Percentiles rank a stretch among this genome's conserved stretches.
phyloP scores from a whole-genome alignment of 108 stramenopile species.

The Phaeodactylum tricornutum region DNA sequence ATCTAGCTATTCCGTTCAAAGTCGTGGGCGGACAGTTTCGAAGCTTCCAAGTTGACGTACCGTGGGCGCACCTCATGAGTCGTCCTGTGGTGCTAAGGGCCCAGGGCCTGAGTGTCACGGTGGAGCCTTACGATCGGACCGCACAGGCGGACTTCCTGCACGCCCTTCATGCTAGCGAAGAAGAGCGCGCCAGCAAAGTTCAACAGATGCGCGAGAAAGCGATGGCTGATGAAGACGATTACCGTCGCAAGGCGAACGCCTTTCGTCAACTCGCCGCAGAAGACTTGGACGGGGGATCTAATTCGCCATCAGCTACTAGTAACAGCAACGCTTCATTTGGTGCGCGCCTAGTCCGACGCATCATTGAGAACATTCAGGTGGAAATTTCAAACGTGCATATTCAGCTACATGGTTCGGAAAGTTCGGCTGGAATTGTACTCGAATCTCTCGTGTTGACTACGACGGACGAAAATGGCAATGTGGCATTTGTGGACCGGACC shows the following conservation, averaged over 20 bases:
- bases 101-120: constrained; percentile 40
- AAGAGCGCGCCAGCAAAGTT: neutral
- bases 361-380: constrained; percentile 77
- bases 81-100: constrained; percentile 61
- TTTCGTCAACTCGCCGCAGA: constrained; percentile 38
- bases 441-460: constrained; percentile 54
- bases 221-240: constrained; percentile 31
- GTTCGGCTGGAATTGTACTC: constrained; percentile 51
- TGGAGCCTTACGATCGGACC: constrained; percentile 46
- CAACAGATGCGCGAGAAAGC: constrained; percentile 25
- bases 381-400: constrained; percentile 72
- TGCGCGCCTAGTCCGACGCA: constrained; percentile 56
- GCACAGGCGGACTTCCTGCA: constrained; percentile 7
- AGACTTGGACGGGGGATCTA: constrained; percentile 5
- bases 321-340: constrained; percentile 45
- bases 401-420: constrained; percentile 29
- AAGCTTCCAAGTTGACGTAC: constrained; percentile 67
- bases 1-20: constrained; percentile 58
- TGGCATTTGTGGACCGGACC: constrained; percentile 65
- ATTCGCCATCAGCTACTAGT: constrained; percentile 1
- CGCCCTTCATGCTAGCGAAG: constrained; percentile 2
- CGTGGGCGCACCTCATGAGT: constrained; percentile 67
- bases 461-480: constrained; percentile 53
- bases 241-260: constrained; percentile 37
- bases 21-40: constrained; percentile 54